Percentiles rank a stretch among this genome's conserved stretches.
Conservation (phyloP, 176 grass and related monocot species). For the Hyparrhenia diplandra region DNA sequence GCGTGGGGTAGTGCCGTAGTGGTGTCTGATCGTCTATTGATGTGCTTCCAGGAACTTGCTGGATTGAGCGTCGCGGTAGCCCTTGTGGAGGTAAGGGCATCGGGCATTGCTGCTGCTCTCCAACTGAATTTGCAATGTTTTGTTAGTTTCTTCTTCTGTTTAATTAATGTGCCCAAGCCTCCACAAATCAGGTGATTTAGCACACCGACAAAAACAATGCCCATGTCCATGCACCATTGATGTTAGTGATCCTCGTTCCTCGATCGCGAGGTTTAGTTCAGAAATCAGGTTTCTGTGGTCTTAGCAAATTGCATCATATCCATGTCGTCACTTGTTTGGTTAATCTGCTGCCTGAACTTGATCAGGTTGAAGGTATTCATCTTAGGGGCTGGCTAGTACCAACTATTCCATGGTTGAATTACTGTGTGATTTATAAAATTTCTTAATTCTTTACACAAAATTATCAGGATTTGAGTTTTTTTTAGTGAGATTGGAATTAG, state of each 20-base stretch:
- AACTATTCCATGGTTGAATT: too few relatives aligned
- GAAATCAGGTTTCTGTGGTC: neutral
- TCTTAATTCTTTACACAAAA: neutral
- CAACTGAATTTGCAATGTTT: neutral
- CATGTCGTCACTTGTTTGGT: neutral
- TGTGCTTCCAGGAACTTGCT: constrained; percentile 65
- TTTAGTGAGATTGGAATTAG: neutral
- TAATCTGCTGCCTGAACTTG: neutral
- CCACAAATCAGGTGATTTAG: neutral
- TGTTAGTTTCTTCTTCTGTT: neutral
- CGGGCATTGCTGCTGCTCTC: neutral
- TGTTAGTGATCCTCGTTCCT: neutral
- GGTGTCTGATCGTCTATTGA: neutral
- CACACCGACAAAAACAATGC: neutral
- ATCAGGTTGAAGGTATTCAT: neutral
- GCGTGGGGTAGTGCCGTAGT: neutral
- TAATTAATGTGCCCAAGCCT: neutral
- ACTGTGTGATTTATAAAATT: neutral
- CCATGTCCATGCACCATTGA: neutral
- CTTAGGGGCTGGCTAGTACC: neutral
- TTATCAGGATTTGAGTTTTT: neutral
- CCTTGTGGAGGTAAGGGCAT: constrained; percentile 56
- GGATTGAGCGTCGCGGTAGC: constrained; percentile 73
- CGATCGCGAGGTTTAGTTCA: neutral
- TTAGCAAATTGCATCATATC: neutral